Evolutionary conservation across 1,139 yeast genomes (phyloP).

Genomic region (Nakaseomyces uthaithaninus): DNA sequence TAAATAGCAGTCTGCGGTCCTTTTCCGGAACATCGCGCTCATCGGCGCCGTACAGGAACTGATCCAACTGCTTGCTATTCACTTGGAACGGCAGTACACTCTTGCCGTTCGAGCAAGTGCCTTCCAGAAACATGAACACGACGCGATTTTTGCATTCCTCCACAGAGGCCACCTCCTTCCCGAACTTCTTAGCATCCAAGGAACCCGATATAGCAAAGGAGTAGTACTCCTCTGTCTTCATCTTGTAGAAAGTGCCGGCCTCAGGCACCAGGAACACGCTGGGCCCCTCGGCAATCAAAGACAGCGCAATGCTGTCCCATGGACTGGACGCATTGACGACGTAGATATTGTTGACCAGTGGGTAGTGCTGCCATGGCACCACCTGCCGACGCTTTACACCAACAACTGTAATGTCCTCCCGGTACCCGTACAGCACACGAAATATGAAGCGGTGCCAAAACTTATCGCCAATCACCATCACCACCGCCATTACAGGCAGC

Average conservation of each 20-base stretch:
- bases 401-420: conserved; percentile 38
- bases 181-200: conserved; percentile 15
- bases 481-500: conserved; percentile 13
- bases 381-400: conserved; percentile 44
- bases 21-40: conserved; percentile 9
- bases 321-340: conserved; percentile 51
- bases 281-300: conserved; percentile 31
- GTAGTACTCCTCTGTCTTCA: conserved; percentile 36
- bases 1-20: conserved; percentile 31
- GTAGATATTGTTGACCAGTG: conserved; percentile 39
- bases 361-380: conserved; percentile 34
- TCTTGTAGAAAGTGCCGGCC: conserved; percentile 35
- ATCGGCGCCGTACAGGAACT: conserved; percentile 14
- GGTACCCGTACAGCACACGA: conserved; percentile 27
- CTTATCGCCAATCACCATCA: conserved; percentile 6
- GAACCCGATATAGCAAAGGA: conserved; percentile 30
- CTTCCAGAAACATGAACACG: conserved; percentile 53
- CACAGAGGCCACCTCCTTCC: conserved; percentile 13
- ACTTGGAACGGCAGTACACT: conserved; percentile 43
- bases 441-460: conserved; percentile 18
- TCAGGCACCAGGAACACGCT: conserved; percentile 42
- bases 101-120: conserved; percentile 62
- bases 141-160: conserved; percentile 31
- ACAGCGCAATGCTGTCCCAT: conserved; percentile 41
- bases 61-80: conserved; percentile 19